phyloP scores from a whole-genome alignment of 257 asterid species.

The Anisodus tanguticus region DNA sequence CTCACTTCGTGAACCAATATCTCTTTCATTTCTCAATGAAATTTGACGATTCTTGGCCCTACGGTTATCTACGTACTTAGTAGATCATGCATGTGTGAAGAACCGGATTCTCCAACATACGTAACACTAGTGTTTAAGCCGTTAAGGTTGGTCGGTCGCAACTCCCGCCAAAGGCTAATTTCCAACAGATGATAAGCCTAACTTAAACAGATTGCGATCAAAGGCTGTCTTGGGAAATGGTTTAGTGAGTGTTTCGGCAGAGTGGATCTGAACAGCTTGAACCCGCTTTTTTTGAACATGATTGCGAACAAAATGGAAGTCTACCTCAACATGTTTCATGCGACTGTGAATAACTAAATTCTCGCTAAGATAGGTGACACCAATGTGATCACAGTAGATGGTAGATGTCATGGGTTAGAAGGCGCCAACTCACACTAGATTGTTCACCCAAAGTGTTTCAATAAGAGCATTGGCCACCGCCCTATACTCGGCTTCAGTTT shows the following conservation, averaged over 20 bases:
- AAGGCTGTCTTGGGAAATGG: background rate
- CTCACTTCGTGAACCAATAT: too few species aligned
- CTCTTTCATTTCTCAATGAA: too few species aligned
- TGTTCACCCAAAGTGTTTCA: too few species aligned
- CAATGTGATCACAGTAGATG: background rate
- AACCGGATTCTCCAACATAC: too few species aligned
- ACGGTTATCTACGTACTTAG: too few species aligned
- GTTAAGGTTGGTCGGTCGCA: too few species aligned
- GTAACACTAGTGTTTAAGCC: too few species aligned
- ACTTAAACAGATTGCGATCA: background rate
- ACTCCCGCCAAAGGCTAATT: too few species aligned
- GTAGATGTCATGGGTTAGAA: background rate
- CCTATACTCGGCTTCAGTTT: background rate
- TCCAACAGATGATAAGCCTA: background rate
- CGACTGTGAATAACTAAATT: background rate
- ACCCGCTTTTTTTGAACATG: background rate
- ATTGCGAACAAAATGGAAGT: background rate
- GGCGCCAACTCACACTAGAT: background rate
- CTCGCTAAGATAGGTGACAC: background rate
- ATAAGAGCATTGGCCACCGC: background rate
- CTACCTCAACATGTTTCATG: background rate
- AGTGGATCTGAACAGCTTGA: background rate
- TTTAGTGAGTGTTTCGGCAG: background rate
- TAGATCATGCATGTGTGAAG: too few species aligned
- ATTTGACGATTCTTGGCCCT: too few species aligned